Base-by-base conservation (phyloP, 495 filamentous ascomycete genomes). In the Xylaria cubensis region DNA sequence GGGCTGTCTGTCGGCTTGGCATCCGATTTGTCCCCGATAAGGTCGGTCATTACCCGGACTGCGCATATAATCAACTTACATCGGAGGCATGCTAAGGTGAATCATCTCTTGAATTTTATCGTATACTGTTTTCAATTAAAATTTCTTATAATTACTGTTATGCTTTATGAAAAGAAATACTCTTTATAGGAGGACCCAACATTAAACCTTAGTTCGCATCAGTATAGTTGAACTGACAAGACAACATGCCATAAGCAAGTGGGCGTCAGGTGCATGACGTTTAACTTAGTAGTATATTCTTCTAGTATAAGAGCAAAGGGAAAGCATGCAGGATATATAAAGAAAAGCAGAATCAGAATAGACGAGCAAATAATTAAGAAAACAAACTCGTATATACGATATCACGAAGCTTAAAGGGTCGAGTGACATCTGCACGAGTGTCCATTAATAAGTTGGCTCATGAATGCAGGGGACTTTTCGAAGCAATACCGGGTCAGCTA, bases 21-120 rank as follows among this genome's bases (percentile, higher is more conserved):
- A 46, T 55, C 59, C 69, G 69, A 71, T 71, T 56, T 53, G 58
- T 36, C 26, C 59, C 48, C 67, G 67, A 69, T 69, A 69, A 59
- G 67, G 53, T 36, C 67, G 48, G 53, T 36, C 36, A 46, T 59
- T 42, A 68, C 53, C 64, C 24, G 39, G 50, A 50, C 50, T 21
- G 50, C 17, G 12, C 17, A 56, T 17, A 10, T 13, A 13, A 56
- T 56, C 26, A 32, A 56, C 26, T 17, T 17, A 13, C 26, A 17
- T 56, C 17, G 4, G 26, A 56, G 29, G 26, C 26, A 29, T 32
- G 17, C 24, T 13, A 17, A 46, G 1, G 13, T 46, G 42, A 46
- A 17, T 17, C 4, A 17, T 46, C 7, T 24, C 1, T 24, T 3
- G 12, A 12, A 6, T 21, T 12, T n/a, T n/a, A 2, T 36, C 7